phyloP scores from a whole-genome alignment of 176 grass and related monocot species.

The Calamus simplicifolius region DNA sequence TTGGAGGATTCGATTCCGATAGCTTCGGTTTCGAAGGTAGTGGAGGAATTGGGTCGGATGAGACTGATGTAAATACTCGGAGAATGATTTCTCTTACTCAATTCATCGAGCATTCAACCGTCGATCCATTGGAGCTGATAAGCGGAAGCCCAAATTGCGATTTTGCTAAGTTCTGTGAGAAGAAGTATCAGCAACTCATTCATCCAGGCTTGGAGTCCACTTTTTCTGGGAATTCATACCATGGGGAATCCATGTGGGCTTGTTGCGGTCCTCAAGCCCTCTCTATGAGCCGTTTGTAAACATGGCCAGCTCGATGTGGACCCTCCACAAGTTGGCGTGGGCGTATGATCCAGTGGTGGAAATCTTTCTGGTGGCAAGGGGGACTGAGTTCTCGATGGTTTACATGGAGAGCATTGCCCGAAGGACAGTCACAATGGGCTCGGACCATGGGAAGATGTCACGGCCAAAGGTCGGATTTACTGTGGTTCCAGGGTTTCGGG shows the following conservation, averaged over 20 bases:
- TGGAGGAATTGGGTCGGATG: conserved; percentile 3
- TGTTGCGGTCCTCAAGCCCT: conserved; percentile 28
- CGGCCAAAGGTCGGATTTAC: conserved; percentile 84
- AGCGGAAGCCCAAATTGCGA: conserved; percentile 44
- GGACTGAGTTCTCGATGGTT: conserved; percentile 59
- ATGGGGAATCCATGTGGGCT: conserved; percentile 18
- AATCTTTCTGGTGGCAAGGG: conserved; percentile 74
- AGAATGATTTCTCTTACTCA: conserved; percentile 68
- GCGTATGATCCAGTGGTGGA: conserved; percentile 74
- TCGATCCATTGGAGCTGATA: conserved; percentile 79
- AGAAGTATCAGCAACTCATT: conserved; percentile 78
- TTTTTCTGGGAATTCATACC: conserved; percentile 46
- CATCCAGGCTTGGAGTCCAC: conserved; percentile 64
- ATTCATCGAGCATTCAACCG: conserved; percentile 85
- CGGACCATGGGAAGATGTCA: conserved; percentile 10
- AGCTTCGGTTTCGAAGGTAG: conserved; percentile 29
- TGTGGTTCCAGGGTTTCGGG: conserved; percentile 83
- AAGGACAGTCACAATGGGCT: conserved; percentile 21
- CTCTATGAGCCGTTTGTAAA: conserved; percentile 71
- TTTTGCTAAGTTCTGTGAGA: conserved; percentile 68
- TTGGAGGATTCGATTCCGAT: conserved; percentile 76
- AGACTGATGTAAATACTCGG: conserved; percentile 26
- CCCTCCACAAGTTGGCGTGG: conserved; percentile 85
- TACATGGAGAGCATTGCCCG: conserved; percentile 87
- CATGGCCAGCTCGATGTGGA: conserved; percentile 98